Evolutionary conservation across 495 filamentous ascomycete genomes (phyloP).

Genomic region (Xeromyces bisporus): DNA sequence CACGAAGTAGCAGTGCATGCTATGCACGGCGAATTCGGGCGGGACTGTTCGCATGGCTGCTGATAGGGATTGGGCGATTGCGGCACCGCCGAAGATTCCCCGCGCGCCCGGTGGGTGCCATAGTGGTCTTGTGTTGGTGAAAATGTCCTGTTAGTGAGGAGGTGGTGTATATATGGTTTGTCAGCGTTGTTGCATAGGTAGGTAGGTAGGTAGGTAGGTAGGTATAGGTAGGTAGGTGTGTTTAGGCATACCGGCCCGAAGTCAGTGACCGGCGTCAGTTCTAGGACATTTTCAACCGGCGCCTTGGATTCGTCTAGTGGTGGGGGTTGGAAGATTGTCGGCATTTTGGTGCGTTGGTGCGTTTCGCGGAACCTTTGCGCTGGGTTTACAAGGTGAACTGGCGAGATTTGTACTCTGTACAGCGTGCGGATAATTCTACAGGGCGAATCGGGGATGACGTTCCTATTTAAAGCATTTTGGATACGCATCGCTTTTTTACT

Average conservation of each 20-base stretch:
- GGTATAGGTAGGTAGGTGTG: conserved; percentile 1
- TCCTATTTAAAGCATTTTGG: too few species aligned
- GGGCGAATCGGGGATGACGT: too few species aligned
- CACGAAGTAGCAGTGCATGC: conserved; percentile 98
- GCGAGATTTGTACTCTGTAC: too few species aligned
- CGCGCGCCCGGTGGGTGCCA: conserved; percentile 86
- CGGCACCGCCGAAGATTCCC: conserved; percentile 82
- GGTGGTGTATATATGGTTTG: conserved; percentile 1
- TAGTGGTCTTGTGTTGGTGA: conserved; percentile 77
- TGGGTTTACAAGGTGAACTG: too few species aligned
- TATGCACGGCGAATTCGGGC: conserved; percentile 63
- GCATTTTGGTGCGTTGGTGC: too few species aligned
- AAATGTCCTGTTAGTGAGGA: conserved; percentile 45
- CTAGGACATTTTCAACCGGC: conserved; percentile 73
- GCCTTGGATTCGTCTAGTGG: conserved; percentile 54
- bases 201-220: too few species aligned
- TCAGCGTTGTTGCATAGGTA: too few species aligned
- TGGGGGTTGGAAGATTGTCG: conserved; percentile 64
- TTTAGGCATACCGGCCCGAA: conserved; percentile 51
- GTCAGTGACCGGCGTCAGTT: conserved; percentile 62
- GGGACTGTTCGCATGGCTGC: conserved; percentile 81
- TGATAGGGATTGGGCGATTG: conserved; percentile 80
- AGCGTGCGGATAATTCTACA: too few species aligned
- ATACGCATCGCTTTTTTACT: too few species aligned
- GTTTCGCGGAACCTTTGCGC: too few species aligned